Conservation (phyloP, 148 eudicot species). For the Silene uniflora region DNA sequence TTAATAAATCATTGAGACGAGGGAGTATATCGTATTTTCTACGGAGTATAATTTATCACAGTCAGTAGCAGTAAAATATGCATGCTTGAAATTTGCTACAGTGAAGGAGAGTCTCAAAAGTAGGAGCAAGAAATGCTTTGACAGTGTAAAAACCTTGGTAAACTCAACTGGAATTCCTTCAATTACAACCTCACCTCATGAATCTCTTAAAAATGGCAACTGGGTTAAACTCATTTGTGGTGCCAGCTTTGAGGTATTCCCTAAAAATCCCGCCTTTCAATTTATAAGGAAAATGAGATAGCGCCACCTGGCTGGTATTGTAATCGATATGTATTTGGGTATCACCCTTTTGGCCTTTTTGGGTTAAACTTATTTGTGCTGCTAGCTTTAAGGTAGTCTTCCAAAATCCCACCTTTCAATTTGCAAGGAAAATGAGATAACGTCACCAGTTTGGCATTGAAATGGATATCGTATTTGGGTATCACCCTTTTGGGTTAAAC, state of each 20-base stretch:
- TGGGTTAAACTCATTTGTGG: conserved; percentile 99
- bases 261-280: not conserved
- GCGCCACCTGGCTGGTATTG: not conserved
- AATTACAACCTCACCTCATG: conserved; percentile 38
- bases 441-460: not conserved
- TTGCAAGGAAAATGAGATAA: not conserved
- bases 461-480: not conserved
- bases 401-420: not conserved
- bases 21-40: too few species aligned
- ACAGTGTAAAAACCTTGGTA: conserved; percentile 41
- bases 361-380: not conserved
- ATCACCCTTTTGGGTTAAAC: too few species aligned
- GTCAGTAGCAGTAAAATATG: not conserved
- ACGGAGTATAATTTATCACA: too few species aligned
- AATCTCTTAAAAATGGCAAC: conserved; percentile 64
- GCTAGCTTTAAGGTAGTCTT: too few species aligned
- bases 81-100: conserved; percentile 9
- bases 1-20: too few species aligned
- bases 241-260: conserved; percentile 83
- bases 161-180: conserved; percentile 43
- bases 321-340: not conserved
- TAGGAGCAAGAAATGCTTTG: conserved; percentile 34
- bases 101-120: conserved; percentile 16
- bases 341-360: not conserved
- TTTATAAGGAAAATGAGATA: not conserved